A percentile compares a stretch with the other conserved stretches of the same genome.
These are phyloP conservation scores for Mentha longifolia DNA, from an alignment of 257 asterid species.

Conservation along the genomic window DNA sequence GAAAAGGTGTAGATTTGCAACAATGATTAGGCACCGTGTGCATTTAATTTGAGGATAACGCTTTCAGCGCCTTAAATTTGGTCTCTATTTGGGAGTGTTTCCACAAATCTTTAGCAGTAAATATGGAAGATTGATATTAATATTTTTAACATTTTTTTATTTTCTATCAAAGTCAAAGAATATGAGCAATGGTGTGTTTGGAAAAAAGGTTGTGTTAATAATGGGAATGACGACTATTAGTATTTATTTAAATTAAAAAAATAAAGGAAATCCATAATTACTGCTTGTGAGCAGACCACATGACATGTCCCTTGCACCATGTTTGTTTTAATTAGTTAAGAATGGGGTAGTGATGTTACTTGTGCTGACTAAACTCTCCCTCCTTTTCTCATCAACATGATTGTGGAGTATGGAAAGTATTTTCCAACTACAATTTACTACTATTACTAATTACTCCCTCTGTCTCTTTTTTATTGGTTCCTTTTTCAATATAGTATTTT, in stretches of 20 bases:
- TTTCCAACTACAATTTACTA: constrained; percentile 28
- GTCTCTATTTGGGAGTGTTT: constrained; percentile 6
- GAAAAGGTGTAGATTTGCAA: constrained; percentile 11
- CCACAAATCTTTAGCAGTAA: constrained; percentile 13
- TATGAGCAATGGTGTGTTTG: neutral
- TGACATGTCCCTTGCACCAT: constrained; percentile 42
- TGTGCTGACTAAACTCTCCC: constrained; percentile 37
- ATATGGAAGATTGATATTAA: neutral
- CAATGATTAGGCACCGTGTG: constrained; percentile 42
- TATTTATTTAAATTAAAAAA: neutral
- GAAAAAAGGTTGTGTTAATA: neutral
- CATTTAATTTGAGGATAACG: constrained; percentile 14
- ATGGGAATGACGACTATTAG: constrained; percentile 9
- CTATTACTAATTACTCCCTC: neutral
- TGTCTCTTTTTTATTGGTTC: no score
- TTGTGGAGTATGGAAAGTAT: constrained; percentile 44
- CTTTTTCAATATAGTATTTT: no score
- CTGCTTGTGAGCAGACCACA: constrained; percentile 45
- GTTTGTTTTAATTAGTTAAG: constrained; percentile 32
- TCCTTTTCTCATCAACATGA: constrained; percentile 24
- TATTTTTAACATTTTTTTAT: neutral
- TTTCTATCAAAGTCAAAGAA: constrained; percentile 1
- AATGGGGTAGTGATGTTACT: constrained; percentile 37
- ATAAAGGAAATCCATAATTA: neutral
- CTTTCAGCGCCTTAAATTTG: constrained; percentile 28